These are phyloP conservation scores for Thelonectria olida DNA, from an alignment of 2,329 filamentous ascomycete genomes.

Conservation along the genomic window DNA sequence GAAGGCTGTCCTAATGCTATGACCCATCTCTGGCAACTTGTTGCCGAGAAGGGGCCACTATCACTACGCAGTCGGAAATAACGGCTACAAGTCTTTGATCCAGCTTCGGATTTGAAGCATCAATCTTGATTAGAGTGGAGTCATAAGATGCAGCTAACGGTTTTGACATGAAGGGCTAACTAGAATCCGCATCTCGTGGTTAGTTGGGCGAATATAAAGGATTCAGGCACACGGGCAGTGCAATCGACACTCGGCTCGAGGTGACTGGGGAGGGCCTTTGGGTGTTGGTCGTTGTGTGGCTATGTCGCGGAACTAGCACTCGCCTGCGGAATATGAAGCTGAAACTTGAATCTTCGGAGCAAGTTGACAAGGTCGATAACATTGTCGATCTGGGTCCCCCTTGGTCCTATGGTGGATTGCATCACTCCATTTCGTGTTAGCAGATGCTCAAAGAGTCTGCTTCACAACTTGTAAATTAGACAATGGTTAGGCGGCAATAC, in stretches of 20 bases:
- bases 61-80: slow-evolving; percentile 6
- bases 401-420: no score
- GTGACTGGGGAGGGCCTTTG: background rate
- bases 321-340: no score
- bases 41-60: slow-evolving; percentile 1
- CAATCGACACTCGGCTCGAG: background rate
- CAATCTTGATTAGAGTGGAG: slow-evolving; percentile 8
- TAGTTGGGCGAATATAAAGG: background rate
- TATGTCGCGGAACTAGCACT: no score
- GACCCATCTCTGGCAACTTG: slow-evolving; percentile 1
- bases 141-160: background rate
- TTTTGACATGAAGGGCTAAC: background rate
- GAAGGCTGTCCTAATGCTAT: background rate
- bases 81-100: background rate
- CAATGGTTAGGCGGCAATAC: no score
- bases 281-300: background rate
- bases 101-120: background rate
- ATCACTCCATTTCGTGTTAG: no score
- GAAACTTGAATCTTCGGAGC: no score
- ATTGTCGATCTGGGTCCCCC: no score
- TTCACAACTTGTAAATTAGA: no score
- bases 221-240: background rate
- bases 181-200: background rate
- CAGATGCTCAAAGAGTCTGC: no score
- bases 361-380: no score